Conservation (phyloP, 2,329 filamentous ascomycete species). For the Colletotrichum endophyticum region DNA sequence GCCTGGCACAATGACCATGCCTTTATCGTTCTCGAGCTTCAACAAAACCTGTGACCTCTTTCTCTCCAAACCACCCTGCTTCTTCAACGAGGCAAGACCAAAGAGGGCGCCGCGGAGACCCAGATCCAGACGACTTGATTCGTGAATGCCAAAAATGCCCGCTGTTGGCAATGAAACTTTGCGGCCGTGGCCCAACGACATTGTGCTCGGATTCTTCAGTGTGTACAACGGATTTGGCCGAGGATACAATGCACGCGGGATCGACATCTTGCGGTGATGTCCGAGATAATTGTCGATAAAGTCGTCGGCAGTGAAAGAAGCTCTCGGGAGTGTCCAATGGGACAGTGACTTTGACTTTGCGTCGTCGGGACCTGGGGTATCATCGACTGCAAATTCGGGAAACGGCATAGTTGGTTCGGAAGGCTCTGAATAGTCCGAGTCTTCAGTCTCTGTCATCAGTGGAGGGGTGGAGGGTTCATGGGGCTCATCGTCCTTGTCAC, state of each 20-base stretch:
- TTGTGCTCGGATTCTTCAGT: background rate
- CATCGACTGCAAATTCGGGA: background rate
- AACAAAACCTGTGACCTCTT: constrained; percentile 2
- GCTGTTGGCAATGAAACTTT: constrained; percentile 24
- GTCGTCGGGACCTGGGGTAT: background rate
- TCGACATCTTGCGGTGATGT: background rate
- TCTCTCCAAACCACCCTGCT: background rate
- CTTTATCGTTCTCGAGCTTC: constrained; percentile 4
- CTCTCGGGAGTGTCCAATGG: constrained; percentile 1
- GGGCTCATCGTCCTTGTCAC: background rate
- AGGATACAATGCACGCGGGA: constrained; percentile 4
- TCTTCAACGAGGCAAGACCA: background rate
- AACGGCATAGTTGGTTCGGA: constrained; percentile 4
- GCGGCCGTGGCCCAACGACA: constrained; percentile 14
- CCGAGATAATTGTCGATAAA: background rate
- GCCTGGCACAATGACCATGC: constrained; percentile 7
- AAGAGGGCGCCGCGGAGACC: constrained; percentile 14
- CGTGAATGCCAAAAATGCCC: constrained; percentile 23
- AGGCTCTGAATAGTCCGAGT: constrained; percentile 18
- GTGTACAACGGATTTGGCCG: constrained; percentile 6
- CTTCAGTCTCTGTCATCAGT: constrained; percentile 16
- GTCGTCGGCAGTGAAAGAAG: constrained; percentile 7
- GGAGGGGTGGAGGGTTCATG: constrained; percentile 5
- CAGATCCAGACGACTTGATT: constrained; percentile 10
- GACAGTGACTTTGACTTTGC: constrained; percentile 5